These are phyloP conservation scores for Trypanosomatidae sp. DNA, from an alignment of 208 protist genomes.

Conservation along the genomic window DNA sequence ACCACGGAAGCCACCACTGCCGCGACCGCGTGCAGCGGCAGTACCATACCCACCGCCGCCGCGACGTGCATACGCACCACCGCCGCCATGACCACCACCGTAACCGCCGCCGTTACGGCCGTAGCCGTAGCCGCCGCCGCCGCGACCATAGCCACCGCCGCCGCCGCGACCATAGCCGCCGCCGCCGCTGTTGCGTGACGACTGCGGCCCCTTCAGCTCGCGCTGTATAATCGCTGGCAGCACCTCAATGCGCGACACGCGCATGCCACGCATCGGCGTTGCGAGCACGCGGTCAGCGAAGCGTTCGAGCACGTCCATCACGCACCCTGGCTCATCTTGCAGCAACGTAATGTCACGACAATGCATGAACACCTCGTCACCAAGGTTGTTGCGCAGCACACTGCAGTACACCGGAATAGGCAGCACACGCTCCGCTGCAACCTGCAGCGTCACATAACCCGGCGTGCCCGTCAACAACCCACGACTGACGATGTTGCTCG, in stretches of 20 bases:
- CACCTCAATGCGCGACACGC: slow-evolving; percentile 43
- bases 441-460: slow-evolving; percentile 63
- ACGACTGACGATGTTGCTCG: slow-evolving; percentile 67
- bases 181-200: slow-evolving; percentile 17
- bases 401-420: slow-evolving; percentile 78
- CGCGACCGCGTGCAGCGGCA: too few species aligned
- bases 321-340: slow-evolving; percentile 73
- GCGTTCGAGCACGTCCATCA: slow-evolving; percentile 81
- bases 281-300: slow-evolving; percentile 36
- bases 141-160: slow-evolving; percentile 6
- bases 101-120: slow-evolving; percentile 5
- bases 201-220: slow-evolving; percentile 38
- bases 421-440: slow-evolving; percentile 49
- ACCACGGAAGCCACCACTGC: too few species aligned
- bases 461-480: slow-evolving; percentile 70
- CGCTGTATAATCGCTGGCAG: slow-evolving; percentile 78
- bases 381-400: slow-evolving; percentile 77
- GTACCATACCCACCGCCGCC: too few species aligned
- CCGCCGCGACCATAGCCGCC: slow-evolving; percentile 9
- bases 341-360: slow-evolving; percentile 79
- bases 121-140: slow-evolving; percentile 12
- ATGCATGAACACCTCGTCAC: slow-evolving; percentile 62
- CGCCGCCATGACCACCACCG: slow-evolving; percentile 7
- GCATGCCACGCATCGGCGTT: slow-evolving; percentile 52
- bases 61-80: neutral